Evolutionary conservation across 2,329 filamentous ascomycete species (phyloP).

Genomic region (Cucurbitaria berberidis): DNA sequence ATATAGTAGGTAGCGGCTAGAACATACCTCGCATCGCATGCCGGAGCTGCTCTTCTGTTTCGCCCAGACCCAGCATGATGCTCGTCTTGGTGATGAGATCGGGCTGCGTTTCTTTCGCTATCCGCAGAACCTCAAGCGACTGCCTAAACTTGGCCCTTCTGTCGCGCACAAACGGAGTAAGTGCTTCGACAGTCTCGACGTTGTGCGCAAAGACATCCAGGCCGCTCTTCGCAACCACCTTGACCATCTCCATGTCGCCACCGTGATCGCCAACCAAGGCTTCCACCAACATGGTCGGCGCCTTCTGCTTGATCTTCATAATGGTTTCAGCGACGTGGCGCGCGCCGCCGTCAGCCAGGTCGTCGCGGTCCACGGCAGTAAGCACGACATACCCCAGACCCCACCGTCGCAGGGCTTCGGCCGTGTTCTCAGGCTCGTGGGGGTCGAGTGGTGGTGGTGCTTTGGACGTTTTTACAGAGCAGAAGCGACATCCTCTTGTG

Average conservation of each 20-base stretch:
- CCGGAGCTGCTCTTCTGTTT: conserved; percentile 86
- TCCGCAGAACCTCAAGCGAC: conserved; percentile 77
- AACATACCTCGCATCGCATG: conserved; percentile 70
- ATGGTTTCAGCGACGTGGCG: conserved; percentile 93
- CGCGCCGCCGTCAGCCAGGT: conserved; percentile 86
- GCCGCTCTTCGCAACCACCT: conserved; percentile 81
- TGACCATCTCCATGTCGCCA: conserved; percentile 86
- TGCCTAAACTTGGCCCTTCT: conserved; percentile 88
- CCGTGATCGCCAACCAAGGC: conserved; percentile 85
- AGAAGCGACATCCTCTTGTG: conserved; percentile 95
- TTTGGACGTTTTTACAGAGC: conserved; percentile 89
- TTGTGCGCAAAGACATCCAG: conserved; percentile 98
- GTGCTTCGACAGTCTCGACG: conserved; percentile 88
- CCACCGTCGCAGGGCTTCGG: conserved; percentile 91
- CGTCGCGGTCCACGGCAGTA: conserved; percentile 92
- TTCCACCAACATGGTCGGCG: conserved; percentile 77
- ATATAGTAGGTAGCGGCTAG: not conserved
- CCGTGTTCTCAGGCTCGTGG: conserved; percentile 95
- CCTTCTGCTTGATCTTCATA: conserved; percentile 81
- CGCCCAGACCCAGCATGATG: conserved; percentile 93
- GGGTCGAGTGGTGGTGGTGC: conserved; percentile 81
- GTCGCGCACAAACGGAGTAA: conserved; percentile 90
- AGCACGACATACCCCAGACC: conserved; percentile 95
- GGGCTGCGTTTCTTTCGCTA: conserved; percentile 78
- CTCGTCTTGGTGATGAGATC: conserved; percentile 97